Evolutionary conservation across 106 monocot genomes (phyloP), one percentile per base, ranked within the genome.

Genomic region (Narthecium ossifragum): DNA sequence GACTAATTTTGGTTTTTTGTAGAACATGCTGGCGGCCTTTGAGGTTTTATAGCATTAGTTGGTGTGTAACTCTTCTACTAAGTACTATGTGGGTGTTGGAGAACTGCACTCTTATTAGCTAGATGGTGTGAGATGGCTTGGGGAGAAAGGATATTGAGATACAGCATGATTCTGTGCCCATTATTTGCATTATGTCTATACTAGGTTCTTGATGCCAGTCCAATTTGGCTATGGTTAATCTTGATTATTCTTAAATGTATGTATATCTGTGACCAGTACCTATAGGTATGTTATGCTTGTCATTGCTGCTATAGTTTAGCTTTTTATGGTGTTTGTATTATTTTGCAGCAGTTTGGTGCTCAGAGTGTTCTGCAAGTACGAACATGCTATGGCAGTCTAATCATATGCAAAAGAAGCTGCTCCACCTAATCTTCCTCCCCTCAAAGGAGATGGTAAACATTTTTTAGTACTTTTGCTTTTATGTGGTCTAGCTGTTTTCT

Each of bases 401-500:
- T 73, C 57, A 10, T 93, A 63, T 77, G 88, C 84, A 20, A 84
- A 84, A 63, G 81, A 88, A 64, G 78, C 88, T 76, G 50, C 92
- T 53, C 79, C 89, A 51, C 11, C 69, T 58, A 41, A 47, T 2
- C 52, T 73, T 12, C 73, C 75, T 39, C 61, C 73, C n/a, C 70
- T 81, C 9, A 85, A 82, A 53, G 92, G 88, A 74, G 93, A 93
- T 70, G 81, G 93, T 93, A 72, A 61, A 76, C 23, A 66, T 11
- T 66, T 46, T 8, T 54, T 41, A 0, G 26, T 27, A 31, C 36
- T 56, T 13, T 39, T 13, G 43, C 4, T 43, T 43, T 43, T 43
- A n/a, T n/a, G n/a, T n/a, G n/a, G n/a, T n/a, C n/a, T n/a, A n/a
- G n/a, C n/a, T n/a, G n/a, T n/a, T n/a, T n/a, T n/a, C n/a, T n/a